phyloP scores from a whole-genome alignment of 768 basidiomycete genomes.

The Rhizopogon rudus region DNA sequence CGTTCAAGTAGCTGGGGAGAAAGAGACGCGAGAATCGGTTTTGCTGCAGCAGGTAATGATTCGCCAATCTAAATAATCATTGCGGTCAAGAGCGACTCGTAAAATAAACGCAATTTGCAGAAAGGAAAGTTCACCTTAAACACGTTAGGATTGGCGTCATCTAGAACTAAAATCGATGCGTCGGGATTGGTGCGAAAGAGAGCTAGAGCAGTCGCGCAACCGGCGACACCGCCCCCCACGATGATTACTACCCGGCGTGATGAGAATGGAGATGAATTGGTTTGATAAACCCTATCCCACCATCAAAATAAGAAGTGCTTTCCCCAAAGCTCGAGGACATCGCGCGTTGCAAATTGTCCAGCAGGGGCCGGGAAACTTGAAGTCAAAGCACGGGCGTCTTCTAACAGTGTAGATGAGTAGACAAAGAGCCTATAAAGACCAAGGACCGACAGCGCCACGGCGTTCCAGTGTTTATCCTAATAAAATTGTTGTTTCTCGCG shows the following conservation, averaged over 20 bases:
- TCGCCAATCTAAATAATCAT: conserved; percentile 29
- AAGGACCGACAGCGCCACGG: too few species aligned
- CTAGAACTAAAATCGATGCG: conserved; percentile 24
- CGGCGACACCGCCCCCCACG: conserved; percentile 6
- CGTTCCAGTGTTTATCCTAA: too few species aligned
- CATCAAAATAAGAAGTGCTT: neutral
- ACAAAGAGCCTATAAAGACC: too few species aligned
- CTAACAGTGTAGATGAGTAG: too few species aligned
- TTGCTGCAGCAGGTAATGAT: conserved; percentile 29
- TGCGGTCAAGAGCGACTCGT: neutral
- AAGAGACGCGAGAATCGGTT: conserved; percentile 10
- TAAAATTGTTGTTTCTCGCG: too few species aligned
- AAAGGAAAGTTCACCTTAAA: conserved; percentile 23
- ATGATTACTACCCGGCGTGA: neutral
- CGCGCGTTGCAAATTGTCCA: neutral
- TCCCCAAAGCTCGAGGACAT: neutral
- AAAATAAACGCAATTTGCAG: neutral
- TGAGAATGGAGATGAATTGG: neutral
- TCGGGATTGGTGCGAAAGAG: conserved; percentile 9
- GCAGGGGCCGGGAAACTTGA: neutral
- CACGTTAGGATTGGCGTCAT: conserved; percentile 23
- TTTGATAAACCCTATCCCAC: neutral
- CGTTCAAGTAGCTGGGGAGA: neutral
- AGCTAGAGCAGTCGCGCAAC: conserved; percentile 22
- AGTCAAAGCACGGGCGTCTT: too few species aligned